These are phyloP conservation scores for Exophiala xenobiotica DNA, from an alignment of 2,329 filamentous ascomycete genomes.

Conservation along the genomic window DNA sequence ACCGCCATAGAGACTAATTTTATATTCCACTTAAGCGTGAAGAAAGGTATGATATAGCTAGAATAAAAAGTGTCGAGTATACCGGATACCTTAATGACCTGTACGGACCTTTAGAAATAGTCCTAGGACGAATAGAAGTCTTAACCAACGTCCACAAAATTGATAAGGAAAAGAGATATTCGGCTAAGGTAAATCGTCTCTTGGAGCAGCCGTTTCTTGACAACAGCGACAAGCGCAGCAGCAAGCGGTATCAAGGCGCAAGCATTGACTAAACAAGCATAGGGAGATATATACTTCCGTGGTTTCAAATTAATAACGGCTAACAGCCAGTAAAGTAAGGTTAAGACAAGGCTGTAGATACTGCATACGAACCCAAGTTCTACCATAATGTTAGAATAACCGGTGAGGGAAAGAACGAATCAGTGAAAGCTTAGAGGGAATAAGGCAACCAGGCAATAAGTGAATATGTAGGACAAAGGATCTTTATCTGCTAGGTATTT, in stretches of 20 bases:
- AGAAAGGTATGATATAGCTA: neutral
- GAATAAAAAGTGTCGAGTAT: neutral
- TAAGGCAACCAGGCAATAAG: neutral
- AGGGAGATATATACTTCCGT: neutral
- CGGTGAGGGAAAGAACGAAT: neutral
- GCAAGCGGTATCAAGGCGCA: neutral
- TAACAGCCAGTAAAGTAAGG: neutral
- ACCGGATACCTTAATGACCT: neutral
- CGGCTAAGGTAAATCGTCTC: neutral
- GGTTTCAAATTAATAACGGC: neutral
- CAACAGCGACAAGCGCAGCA: neutral
- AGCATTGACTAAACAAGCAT: neutral
- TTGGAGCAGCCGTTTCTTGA: neutral
- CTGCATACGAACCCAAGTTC: neutral
- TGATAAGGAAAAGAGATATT: neutral
- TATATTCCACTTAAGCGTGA: neutral
- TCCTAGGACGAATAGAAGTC: neutral
- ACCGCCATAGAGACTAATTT: neutral
- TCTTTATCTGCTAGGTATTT: no score
- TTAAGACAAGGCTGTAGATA: neutral
- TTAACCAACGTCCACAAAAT: neutral
- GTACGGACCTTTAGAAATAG: neutral
- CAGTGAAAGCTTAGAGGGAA: neutral
- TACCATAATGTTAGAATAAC: neutral
- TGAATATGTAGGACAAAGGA: constrained; percentile 22